phyloP scores from a whole-genome alignment of 2,329 filamentous ascomycete species.

The Pseudogymnoascus sp. region DNA sequence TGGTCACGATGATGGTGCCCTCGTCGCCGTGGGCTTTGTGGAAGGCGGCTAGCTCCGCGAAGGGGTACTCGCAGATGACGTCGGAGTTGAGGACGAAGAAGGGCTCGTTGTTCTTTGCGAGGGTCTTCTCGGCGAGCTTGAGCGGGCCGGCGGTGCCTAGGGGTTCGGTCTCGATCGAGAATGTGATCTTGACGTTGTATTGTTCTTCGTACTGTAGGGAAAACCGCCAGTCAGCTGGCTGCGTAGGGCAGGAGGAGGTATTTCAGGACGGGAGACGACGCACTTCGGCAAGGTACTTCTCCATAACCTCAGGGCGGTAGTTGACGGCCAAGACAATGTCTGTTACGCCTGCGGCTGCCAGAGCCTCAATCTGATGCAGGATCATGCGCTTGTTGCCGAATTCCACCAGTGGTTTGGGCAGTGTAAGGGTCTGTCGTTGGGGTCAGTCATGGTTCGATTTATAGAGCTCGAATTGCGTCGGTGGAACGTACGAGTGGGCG shows the following conservation, averaged over 20 bases:
- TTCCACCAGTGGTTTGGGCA: constrained; percentile 95
- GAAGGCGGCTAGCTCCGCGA: constrained; percentile 80
- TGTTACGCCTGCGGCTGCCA: constrained; percentile 87
- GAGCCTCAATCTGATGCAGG: constrained; percentile 90
- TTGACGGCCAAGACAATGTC: constrained; percentile 98
- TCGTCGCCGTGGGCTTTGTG: constrained; percentile 90
- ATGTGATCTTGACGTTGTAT: constrained; percentile 92
- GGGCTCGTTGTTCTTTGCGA: constrained; percentile 85
- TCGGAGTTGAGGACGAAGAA: constrained; percentile 99
- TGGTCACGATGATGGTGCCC: constrained; percentile 96
- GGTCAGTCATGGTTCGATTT: constrained; percentile 1
- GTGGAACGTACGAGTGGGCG: constrained; percentile 71
- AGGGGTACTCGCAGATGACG: constrained; percentile 96
- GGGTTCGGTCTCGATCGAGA: constrained; percentile 93
- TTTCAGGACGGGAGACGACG: constrained; percentile 25
- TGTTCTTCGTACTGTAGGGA: constrained; percentile 67
- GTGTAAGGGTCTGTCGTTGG: constrained; percentile 69
- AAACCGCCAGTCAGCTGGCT: constrained; percentile 7
- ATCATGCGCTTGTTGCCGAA: constrained; percentile 99
- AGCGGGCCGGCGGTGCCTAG: constrained; percentile 90
- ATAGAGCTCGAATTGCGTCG: constrained; percentile 1
- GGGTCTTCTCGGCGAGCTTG: constrained; percentile 86
- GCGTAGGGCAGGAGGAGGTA: neutral
- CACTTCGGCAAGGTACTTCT: constrained; percentile 82
- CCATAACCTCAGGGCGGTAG: constrained; percentile 98